These are phyloP conservation scores for Clonostachys sp. DNA, from an alignment of 2,329 filamentous ascomycete species.

Conservation along the genomic window DNA sequence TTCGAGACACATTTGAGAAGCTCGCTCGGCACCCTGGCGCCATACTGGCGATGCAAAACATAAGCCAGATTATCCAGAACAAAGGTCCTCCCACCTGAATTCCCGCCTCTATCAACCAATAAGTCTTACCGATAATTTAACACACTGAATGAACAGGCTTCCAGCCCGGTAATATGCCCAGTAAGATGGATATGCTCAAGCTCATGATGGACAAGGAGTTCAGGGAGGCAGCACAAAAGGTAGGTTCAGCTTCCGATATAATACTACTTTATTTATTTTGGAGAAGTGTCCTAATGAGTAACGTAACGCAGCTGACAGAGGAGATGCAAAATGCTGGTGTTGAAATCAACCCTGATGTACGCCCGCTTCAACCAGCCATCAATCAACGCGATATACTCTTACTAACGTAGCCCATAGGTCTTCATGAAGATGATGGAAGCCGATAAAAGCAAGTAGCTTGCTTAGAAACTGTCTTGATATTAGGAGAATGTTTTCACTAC, in stretches of 20 bases:
- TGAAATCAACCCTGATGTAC: background rate
- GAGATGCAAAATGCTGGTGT: background rate
- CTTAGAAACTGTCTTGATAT: too few relatives aligned
- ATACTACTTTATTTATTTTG: background rate
- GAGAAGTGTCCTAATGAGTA: background rate
- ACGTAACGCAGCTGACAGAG: background rate
- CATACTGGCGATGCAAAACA: constrained; percentile 1
- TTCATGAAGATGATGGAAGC: too few relatives aligned
- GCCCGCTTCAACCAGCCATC: too few relatives aligned
- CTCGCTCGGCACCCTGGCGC: background rate
- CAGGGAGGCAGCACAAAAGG: constrained; percentile 10
- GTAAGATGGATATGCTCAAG: constrained; percentile 13
- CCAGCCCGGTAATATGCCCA: constrained; percentile 8
- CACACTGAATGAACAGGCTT: constrained; percentile 5
- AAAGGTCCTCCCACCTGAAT: background rate
- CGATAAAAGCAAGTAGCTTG: too few relatives aligned
- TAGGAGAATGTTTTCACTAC: too few relatives aligned
- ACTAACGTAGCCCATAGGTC: too few relatives aligned
- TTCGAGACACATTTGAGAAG: constrained; percentile 2
- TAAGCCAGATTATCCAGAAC: background rate
- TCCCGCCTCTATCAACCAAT: background rate
- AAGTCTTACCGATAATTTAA: background rate
- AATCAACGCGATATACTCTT: too few relatives aligned
- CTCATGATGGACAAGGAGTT: constrained; percentile 15
- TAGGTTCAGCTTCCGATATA: background rate